Conservation (phyloP, 192 early-diverging fungal genomes). For the Entomortierella parvispora region DNA sequence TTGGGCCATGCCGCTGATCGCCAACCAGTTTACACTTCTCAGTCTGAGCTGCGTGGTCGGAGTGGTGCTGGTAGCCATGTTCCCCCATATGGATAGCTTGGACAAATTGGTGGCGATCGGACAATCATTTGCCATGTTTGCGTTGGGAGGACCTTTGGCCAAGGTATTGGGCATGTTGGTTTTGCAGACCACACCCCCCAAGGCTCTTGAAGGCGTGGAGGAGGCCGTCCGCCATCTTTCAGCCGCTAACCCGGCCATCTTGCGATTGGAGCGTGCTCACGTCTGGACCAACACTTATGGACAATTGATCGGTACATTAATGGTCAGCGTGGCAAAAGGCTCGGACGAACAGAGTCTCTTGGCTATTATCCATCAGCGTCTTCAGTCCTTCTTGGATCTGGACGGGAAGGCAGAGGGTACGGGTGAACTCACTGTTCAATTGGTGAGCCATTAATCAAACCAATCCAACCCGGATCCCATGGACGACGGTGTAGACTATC, state of each 20-base stretch:
- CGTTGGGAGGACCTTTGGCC: conserved; percentile 57
- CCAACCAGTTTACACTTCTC: conserved; percentile 54
- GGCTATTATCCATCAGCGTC: conserved; percentile 54
- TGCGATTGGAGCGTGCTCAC: conserved; percentile 59
- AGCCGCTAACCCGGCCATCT: conserved; percentile 49
- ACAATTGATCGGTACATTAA: conserved; percentile 59
- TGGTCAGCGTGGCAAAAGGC: conserved; percentile 54
- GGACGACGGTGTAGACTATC: too few species aligned
- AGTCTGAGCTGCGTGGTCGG: conserved; percentile 49
- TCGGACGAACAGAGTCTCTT: conserved; percentile 62
- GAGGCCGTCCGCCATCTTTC: conserved; percentile 52
- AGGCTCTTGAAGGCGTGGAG: conserved; percentile 54
- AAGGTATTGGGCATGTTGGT: conserved; percentile 61
- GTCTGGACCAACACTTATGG: conserved; percentile 68
- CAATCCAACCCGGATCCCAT: too few species aligned
- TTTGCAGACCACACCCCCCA: conserved; percentile 63
- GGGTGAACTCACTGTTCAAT: conserved; percentile 62
- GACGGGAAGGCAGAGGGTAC: conserved; percentile 41
- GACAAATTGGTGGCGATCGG: conserved; percentile 60
- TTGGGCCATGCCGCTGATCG: conserved; percentile 17
- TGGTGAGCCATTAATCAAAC: conserved; percentile 28
- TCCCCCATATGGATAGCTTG: conserved; percentile 37
- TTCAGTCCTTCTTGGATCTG: conserved; percentile 52
- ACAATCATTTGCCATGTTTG: conserved; percentile 61
- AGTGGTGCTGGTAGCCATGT: conserved; percentile 38